Conservation (phyloP, 768 basidiomycete species). For the Trametes coccinea region DNA sequence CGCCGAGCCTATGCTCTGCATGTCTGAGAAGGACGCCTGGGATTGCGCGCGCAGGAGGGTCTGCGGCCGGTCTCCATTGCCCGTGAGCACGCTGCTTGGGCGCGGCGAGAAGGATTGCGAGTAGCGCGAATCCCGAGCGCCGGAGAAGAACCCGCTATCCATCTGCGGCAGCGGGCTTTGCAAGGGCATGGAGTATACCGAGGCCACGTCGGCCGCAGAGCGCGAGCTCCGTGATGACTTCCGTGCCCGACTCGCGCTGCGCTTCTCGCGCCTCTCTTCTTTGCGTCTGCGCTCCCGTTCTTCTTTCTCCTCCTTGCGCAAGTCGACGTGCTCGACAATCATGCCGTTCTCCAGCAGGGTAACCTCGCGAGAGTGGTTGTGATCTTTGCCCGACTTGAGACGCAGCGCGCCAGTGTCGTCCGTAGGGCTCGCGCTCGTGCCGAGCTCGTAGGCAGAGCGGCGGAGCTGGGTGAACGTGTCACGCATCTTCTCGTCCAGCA, state of each 20-base stretch:
- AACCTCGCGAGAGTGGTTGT: slow-evolving; percentile 65
- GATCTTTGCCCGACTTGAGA: slow-evolving; percentile 55
- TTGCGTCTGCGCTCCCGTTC: slow-evolving; percentile 67
- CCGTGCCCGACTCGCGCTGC: slow-evolving; percentile 54
- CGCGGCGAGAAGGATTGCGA: slow-evolving; percentile 43
- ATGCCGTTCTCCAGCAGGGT: slow-evolving; percentile 86
- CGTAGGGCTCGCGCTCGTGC: slow-evolving; percentile 42
- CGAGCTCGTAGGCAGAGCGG: slow-evolving; percentile 74
- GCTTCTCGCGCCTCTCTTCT: slow-evolving; percentile 64
- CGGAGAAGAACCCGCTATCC: slow-evolving; percentile 55
- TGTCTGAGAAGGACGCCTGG: slow-evolving; percentile 79
- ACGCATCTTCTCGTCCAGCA: slow-evolving; percentile 74
- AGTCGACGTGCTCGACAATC: slow-evolving; percentile 86
- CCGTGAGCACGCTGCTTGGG: slow-evolving; percentile 42
- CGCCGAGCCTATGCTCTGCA: slow-evolving; percentile 67
- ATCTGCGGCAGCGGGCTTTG: slow-evolving; percentile 38
- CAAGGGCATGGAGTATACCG: slow-evolving; percentile 69
- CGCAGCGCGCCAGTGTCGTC: slow-evolving; percentile 69
- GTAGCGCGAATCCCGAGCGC: slow-evolving; percentile 61
- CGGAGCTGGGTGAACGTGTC: slow-evolving; percentile 80
- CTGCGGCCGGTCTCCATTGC: slow-evolving; percentile 46
- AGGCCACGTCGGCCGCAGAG: slow-evolving; percentile 70
- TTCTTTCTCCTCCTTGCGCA: slow-evolving; percentile 76
- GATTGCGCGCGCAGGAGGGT: slow-evolving; percentile 70
- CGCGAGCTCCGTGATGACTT: slow-evolving; percentile 64